A percentile compares a stretch with the other conserved stretches of the same genome.
These are phyloP conservation scores for Solanum aculeatissimum DNA, from an alignment of 305 asterid species.

Conservation along the genomic window DNA sequence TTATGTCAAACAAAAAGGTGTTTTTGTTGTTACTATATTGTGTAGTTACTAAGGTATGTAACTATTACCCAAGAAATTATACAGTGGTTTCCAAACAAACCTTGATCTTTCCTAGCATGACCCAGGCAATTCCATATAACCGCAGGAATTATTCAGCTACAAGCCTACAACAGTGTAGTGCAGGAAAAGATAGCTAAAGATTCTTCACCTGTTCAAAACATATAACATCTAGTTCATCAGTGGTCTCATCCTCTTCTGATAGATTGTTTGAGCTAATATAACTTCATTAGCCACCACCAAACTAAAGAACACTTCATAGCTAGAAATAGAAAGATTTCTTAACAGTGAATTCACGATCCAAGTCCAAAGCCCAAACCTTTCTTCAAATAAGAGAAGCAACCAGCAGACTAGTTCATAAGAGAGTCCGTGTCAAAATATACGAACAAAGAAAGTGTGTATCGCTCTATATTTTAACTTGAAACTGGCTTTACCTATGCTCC, in stretches of 20 bases:
- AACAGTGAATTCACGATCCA: neutral
- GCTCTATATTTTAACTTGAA: neutral
- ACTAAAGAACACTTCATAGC: neutral
- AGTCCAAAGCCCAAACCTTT: neutral
- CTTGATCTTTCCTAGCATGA: neutral
- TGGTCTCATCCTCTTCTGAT: neutral
- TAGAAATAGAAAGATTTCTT: neutral
- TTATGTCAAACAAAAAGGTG: neutral
- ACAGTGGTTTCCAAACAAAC: neutral
- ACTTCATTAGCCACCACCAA: neutral
- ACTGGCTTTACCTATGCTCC: neutral
- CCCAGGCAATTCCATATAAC: neutral
- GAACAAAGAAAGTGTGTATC: neutral
- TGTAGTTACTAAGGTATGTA: neutral
- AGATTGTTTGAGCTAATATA: neutral
- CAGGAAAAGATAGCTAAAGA: neutral
- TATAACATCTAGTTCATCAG: neutral
- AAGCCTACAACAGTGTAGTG: neutral
- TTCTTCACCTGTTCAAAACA: neutral
- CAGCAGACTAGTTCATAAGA: neutral
- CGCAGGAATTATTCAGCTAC: neutral
- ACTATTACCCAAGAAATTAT: neutral
- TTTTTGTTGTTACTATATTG: neutral
- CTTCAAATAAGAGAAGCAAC: neutral
- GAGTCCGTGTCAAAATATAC: neutral